Conservation (phyloP, 2,329 filamentous ascomycete genomes). For the Madurella fahalii region DNA sequence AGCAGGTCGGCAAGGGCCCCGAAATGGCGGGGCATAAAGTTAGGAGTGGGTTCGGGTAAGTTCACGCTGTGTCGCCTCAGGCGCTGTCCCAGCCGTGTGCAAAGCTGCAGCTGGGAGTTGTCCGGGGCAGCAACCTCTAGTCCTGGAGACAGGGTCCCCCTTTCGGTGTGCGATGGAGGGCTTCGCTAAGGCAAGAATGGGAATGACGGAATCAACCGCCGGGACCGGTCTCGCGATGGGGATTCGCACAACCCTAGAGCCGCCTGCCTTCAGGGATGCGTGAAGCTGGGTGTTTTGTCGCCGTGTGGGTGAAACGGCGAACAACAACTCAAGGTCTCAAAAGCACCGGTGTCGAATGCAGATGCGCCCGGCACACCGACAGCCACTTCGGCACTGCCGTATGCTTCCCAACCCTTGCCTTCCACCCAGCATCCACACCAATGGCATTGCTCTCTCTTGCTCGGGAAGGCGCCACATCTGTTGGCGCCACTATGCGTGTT, state of each 20-base stretch:
- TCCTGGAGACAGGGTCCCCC: background rate
- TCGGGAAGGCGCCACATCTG: background rate
- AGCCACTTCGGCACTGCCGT: no score
- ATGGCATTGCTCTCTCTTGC: background rate
- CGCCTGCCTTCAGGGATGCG: no score
- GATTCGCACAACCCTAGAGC: no score
- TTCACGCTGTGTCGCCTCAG: conserved; percentile 18
- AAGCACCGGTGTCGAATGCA: background rate
- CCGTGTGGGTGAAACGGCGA: no score
- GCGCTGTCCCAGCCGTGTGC: conserved; percentile 11
- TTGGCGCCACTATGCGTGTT: background rate
- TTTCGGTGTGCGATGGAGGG: no score
- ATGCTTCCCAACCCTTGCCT: no score
- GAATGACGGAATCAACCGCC: no score
- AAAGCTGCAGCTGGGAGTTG: background rate
- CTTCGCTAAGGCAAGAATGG: no score
- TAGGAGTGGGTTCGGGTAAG: conserved; percentile 16
- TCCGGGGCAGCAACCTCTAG: background rate
- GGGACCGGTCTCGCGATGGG: no score
- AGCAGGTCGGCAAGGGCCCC: conserved; percentile 16
- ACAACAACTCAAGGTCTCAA: background rate
- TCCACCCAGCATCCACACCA: background rate
- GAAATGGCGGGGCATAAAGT: conserved; percentile 25
- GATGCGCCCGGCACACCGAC: background rate
- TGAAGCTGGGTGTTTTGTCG: no score